Evolutionary conservation across 2,329 filamentous ascomycete genomes (phyloP).

Genomic region (Fusarium musae): DNA sequence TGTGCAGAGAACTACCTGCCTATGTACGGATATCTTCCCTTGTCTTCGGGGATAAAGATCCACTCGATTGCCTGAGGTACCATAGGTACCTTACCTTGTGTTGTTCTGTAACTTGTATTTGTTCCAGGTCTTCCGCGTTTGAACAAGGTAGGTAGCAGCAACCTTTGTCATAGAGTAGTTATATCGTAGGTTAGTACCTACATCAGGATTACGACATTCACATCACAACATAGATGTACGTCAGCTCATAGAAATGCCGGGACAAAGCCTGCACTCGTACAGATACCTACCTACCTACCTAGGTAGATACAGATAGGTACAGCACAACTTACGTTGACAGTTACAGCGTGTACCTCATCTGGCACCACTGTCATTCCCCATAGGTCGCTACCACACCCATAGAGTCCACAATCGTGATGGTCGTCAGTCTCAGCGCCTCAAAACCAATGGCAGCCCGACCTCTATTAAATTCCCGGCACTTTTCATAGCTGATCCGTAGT

Average conservation of each 20-base stretch:
- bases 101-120: not conserved
- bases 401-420: conserved; percentile 26
- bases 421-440: conserved; percentile 7
- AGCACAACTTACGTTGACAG: conserved; percentile 23
- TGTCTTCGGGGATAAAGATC: conserved; percentile 9
- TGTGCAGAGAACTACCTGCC: conserved; percentile 19
- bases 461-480: conserved; percentile 36
- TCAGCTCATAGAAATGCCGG: not conserved
- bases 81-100: not conserved
- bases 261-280: not conserved
- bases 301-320: conserved; percentile 6
- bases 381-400: conserved; percentile 25
- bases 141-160: not conserved
- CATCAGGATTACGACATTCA: not conserved
- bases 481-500: conserved; percentile 24
- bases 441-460: conserved; percentile 29
- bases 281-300: not conserved
- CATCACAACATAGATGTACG: not conserved
- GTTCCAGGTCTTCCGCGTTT: not conserved
- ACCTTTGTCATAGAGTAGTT: not conserved
- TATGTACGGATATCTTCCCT: not conserved
- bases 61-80: not conserved
- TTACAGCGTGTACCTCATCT: conserved; percentile 20
- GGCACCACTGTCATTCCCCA: conserved; percentile 19
- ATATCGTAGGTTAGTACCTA: not conserved